Evolutionary conservation across 2,329 filamentous ascomycete genomes (phyloP).

Genomic region (Talaromyces sp.): DNA sequence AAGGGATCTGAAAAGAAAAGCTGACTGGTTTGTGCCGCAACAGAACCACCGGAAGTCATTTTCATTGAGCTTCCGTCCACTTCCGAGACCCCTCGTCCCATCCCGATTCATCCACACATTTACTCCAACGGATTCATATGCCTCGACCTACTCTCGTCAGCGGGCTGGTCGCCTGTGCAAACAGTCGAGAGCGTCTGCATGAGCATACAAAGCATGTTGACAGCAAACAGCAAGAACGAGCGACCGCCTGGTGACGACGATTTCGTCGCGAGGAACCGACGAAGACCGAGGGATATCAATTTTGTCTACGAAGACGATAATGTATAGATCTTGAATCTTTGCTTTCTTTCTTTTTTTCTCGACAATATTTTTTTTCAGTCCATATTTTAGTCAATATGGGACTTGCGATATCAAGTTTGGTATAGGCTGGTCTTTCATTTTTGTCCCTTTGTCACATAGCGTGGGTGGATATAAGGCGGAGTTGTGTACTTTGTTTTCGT

Average conservation of each 20-base stretch:
- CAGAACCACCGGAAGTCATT: slow-evolving; percentile 91
- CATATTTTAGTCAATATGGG: not conserved
- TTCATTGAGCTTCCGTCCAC: slow-evolving; percentile 60
- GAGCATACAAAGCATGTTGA: slow-evolving; percentile 97
- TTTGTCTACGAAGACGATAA: slow-evolving; percentile 92
- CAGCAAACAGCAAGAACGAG: slow-evolving; percentile 87
- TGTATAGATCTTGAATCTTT: slow-evolving; percentile 44
- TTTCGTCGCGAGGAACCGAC: slow-evolving; percentile 75
- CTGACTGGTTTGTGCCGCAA: not conserved
- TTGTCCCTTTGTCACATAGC: not conserved
- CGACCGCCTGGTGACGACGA: slow-evolving; percentile 84
- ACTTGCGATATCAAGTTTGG: not conserved
- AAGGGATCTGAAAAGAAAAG: not conserved
- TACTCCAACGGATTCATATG: slow-evolving; percentile 99
- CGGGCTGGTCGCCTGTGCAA: slow-evolving; percentile 94
- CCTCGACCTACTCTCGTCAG: slow-evolving; percentile 78
- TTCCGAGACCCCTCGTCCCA: slow-evolving; percentile 46
- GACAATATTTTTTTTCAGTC: not conserved
- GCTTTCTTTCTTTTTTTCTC: not conserved
- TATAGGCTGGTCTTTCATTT: not conserved
- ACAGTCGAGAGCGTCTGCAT: slow-evolving; percentile 96
- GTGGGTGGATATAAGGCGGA: not conserved
- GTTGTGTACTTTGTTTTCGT: not conserved
- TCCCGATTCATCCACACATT: slow-evolving; percentile 95
- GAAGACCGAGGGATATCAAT: slow-evolving; percentile 79